Evolutionary conservation across 2,329 filamentous ascomycete genomes (phyloP).

Genomic region (Paracoccidioides lutzii): DNA sequence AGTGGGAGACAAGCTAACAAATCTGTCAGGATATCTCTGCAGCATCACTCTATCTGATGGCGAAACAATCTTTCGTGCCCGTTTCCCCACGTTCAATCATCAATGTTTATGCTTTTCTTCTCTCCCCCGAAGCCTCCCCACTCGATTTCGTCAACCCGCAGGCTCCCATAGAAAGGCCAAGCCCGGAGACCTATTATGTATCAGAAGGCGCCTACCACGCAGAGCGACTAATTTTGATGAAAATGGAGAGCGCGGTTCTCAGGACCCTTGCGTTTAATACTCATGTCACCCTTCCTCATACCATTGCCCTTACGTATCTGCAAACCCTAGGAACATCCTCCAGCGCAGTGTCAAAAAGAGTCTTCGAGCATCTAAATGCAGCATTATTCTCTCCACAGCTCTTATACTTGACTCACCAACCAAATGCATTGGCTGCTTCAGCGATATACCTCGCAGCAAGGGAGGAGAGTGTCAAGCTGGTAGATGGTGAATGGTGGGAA

Average conservation of each 20-base stretch:
- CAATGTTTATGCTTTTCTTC: conserved; percentile 73
- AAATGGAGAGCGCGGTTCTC: conserved; percentile 66
- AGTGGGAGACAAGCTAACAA: neutral
- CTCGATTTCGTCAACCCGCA: conserved; percentile 32
- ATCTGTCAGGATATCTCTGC: conserved; percentile 60
- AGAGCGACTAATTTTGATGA: conserved; percentile 52
- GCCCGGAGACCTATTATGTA: conserved; percentile 52
- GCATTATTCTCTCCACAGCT: conserved; percentile 77
- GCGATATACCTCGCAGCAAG: conserved; percentile 81
- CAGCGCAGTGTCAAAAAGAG: conserved; percentile 47
- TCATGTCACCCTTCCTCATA: conserved; percentile 73
- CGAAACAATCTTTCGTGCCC: conserved; percentile 69
- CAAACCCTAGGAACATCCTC: conserved; percentile 66
- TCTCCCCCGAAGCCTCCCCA: conserved; percentile 45
- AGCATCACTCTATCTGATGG: conserved; percentile 63
- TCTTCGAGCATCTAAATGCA: conserved; percentile 71
- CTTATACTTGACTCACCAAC: conserved; percentile 85
- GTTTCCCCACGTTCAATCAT: conserved; percentile 67
- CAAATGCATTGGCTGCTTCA: conserved; percentile 68
- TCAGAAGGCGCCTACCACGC: conserved; percentile 59
- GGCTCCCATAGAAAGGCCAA: conserved; percentile 19
- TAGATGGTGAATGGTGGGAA: conserved; percentile 88
- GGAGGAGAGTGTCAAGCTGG: conserved; percentile 63
- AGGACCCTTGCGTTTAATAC: conserved; percentile 67
- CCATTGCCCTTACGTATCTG: conserved; percentile 79